These are phyloP conservation scores for Podaxis pistillaris DNA, from an alignment of 768 basidiomycete genomes.

Conservation along the genomic window DNA sequence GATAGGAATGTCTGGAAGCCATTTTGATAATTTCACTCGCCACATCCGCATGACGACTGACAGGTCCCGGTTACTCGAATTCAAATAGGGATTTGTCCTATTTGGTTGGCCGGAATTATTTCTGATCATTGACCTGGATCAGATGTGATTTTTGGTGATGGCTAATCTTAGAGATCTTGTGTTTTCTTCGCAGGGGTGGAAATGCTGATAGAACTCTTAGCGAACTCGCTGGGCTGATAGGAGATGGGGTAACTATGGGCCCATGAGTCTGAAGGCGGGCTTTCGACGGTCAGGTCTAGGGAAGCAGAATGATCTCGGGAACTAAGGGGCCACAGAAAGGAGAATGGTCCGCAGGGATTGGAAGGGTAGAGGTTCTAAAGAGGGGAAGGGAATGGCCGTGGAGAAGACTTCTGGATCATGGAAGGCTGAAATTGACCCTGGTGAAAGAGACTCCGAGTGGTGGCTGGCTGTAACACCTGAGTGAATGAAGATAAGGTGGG, in stretches of 20 bases:
- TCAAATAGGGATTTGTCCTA: background rate
- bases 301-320: constrained; percentile 1
- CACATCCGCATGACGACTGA: background rate
- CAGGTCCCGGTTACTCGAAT: background rate
- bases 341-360: background rate
- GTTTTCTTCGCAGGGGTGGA: background rate
- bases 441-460: background rate
- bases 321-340: constrained; percentile 1
- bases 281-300: background rate
- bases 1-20: background rate
- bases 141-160: constrained; percentile 1
- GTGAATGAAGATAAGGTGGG: background rate
- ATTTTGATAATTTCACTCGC: background rate
- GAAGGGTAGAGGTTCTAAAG: background rate
- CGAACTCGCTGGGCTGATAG: background rate
- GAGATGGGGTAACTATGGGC: background rate
- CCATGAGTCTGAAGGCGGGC: constrained; percentile 1
- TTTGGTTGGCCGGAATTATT: background rate
- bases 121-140: background rate
- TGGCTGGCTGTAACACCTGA: background rate
- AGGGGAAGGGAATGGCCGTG: background rate
- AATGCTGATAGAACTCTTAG: constrained; percentile 2
- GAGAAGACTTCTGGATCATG: background rate
- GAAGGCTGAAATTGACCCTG: background rate
- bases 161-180: background rate